A percentile compares a stretch with the other conserved stretches of the same genome.
Conservation (phyloP, 495 filamentous ascomycete species). For the Acidomyces sp. region DNA sequence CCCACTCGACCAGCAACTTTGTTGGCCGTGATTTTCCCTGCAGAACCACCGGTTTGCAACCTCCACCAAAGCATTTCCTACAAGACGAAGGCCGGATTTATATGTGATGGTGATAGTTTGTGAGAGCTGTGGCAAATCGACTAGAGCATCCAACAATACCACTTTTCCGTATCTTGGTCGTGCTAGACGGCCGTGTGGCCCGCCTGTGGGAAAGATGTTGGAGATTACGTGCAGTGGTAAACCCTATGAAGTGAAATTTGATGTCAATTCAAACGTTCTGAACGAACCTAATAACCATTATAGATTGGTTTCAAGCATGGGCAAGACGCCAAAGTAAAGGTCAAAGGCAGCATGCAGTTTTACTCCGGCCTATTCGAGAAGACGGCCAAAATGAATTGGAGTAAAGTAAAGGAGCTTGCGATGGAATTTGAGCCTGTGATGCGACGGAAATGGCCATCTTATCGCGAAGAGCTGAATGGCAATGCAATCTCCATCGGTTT, state of each 20-base stretch:
- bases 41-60: too few relatives aligned
- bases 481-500: too few relatives aligned
- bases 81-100: too few relatives aligned
- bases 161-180: background rate
- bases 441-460: slow-evolving; percentile 31
- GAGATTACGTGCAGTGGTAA: slow-evolving; percentile 19
- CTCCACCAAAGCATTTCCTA: too few relatives aligned
- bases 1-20: too few relatives aligned
- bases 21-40: too few relatives aligned
- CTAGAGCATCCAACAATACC: too few relatives aligned
- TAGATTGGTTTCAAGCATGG: slow-evolving; percentile 48
- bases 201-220: slow-evolving; percentile 13
- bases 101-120: too few relatives aligned
- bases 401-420: slow-evolving; percentile 33
- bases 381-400: slow-evolving; percentile 38
- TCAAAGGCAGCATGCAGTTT: slow-evolving; percentile 37
- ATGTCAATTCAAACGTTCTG: background rate
- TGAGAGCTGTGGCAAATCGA: too few relatives aligned
- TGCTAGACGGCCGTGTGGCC: background rate
- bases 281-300: too few relatives aligned
- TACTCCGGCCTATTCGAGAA: slow-evolving; percentile 40
- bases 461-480: slow-evolving; percentile 41
- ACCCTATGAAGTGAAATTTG: slow-evolving; percentile 25
- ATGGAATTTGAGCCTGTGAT: slow-evolving; percentile 35
- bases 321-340: slow-evolving; percentile 30